phyloP scores from a whole-genome alignment of 768 basidiomycete species.

The Calocera viscosa region DNA sequence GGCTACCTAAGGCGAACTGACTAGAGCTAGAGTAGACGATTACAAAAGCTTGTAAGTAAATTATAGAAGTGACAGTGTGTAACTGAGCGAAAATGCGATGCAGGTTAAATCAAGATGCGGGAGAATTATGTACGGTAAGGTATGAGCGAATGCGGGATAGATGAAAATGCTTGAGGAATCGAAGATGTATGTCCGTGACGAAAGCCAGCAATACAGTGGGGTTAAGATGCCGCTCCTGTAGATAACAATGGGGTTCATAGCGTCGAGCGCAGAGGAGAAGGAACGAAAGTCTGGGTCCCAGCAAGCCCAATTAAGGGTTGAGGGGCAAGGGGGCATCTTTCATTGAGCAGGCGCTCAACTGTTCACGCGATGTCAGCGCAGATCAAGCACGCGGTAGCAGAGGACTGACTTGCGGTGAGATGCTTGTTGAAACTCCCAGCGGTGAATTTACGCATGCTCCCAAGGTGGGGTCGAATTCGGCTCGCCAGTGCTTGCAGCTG shows the following conservation, averaged over 20 bases:
- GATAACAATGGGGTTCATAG: constrained; percentile 6
- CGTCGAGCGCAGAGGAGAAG: constrained; percentile 12
- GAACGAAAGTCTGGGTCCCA: constrained; percentile 2
- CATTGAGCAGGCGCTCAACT: constrained; percentile 61
- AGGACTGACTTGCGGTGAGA: constrained; percentile 55
- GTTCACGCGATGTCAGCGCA: not conserved
- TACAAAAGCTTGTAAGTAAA: constrained; percentile 20
- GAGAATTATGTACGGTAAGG: constrained; percentile 6
- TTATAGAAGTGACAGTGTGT: constrained; percentile 18
- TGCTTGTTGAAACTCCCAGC: constrained; percentile 62
- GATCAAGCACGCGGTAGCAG: not conserved
- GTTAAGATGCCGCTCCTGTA: constrained; percentile 20
- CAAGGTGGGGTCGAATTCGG: constrained; percentile 54
- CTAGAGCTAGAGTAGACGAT: constrained; percentile 22
- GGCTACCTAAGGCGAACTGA: constrained; percentile 20
- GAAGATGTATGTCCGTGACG: constrained; percentile 11
- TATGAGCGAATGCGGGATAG: not conserved
- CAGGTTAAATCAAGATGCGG: not conserved
- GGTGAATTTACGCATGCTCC: constrained; percentile 57
- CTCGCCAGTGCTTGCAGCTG: constrained; percentile 56
- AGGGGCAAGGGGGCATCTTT: constrained; percentile 29
- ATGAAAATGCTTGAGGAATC: not conserved
- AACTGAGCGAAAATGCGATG: not conserved
- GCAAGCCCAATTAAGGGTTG: constrained; percentile 10
- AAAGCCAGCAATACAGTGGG: constrained; percentile 26